Conservation (phyloP, 305 asterid genomes). For the Rubia balearica region DNA sequence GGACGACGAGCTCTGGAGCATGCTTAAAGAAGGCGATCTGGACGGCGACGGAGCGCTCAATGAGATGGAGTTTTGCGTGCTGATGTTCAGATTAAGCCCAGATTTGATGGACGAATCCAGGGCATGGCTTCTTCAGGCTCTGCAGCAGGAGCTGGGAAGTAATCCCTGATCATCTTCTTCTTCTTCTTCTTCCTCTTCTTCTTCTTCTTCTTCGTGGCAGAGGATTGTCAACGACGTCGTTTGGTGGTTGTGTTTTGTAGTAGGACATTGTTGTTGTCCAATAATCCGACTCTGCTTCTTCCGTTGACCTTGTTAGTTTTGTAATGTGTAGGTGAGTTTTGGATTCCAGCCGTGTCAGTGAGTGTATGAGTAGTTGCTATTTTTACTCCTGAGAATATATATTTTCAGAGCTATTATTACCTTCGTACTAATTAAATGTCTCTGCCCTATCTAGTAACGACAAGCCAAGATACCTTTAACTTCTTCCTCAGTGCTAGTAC, state of each 20-base stretch:
- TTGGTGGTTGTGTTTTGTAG: not conserved
- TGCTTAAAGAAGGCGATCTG: conserved; percentile 65
- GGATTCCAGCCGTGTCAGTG: not conserved
- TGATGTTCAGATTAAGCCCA: conserved; percentile 87
- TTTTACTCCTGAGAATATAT: not conserved
- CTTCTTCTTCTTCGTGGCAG: not conserved
- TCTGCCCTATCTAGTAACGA: not conserved
- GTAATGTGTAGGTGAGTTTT: not conserved
- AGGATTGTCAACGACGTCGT: not conserved
- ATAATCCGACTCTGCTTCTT: not conserved
- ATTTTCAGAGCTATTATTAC: not conserved
- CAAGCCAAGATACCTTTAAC: not conserved
- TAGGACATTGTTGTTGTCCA: not conserved
- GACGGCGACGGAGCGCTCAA: conserved; percentile 64
- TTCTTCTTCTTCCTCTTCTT: not conserved
- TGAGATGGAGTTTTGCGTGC: conserved; percentile 78
- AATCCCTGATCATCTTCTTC: not conserved
- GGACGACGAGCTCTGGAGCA: conserved; percentile 57
- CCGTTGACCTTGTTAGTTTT: not conserved
- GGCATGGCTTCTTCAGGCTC: conserved; percentile 43
- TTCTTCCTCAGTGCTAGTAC: not conserved
- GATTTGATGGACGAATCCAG: conserved; percentile 61
- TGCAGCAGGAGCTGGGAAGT: conserved; percentile 31
- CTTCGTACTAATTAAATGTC: not conserved
- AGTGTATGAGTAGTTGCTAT: conserved; percentile 1